These are phyloP conservation scores for Kregervanrija fluxuum DNA, from an alignment of 805 yeast species.

Conservation along the genomic window DNA sequence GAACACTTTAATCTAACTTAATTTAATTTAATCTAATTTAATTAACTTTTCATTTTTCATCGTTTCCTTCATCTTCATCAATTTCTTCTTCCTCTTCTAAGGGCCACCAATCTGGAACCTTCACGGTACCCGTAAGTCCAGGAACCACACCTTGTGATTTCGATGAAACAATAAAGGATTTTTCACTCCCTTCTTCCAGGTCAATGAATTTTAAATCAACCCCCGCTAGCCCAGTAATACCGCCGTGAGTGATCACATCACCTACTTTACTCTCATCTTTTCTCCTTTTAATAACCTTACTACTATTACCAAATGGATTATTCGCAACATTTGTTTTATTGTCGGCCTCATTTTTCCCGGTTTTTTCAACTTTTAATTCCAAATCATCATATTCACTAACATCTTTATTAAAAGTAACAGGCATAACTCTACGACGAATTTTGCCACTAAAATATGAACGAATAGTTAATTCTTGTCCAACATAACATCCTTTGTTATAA, in stretches of 20 bases:
- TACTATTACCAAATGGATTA: slow-evolving; percentile 8
- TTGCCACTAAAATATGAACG: slow-evolving; percentile 79
- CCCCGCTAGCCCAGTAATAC: slow-evolving; percentile 60
- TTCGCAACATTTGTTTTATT: slow-evolving; percentile 4
- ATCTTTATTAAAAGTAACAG: slow-evolving; percentile 38
- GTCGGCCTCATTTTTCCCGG: background rate
- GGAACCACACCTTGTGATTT: slow-evolving; percentile 3
- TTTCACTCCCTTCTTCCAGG: too few relatives aligned
- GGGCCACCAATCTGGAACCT: slow-evolving; percentile 76
- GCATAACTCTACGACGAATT: slow-evolving; percentile 76
- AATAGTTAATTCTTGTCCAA: slow-evolving; percentile 93
- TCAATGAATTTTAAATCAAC: slow-evolving; percentile 25
- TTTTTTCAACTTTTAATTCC: slow-evolving; percentile 9
- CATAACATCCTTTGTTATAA: slow-evolving; percentile 89
- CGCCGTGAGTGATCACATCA: slow-evolving; percentile 45
- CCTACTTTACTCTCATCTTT: slow-evolving; percentile 45
- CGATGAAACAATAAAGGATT: slow-evolving; percentile 16
- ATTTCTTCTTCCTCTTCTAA: slow-evolving; percentile 21
- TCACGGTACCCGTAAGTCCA: slow-evolving; percentile 33
- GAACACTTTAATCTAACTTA: too few relatives aligned
- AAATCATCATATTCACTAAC: slow-evolving; percentile 10
- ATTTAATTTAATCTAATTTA: too few relatives aligned
- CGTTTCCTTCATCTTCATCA: background rate
- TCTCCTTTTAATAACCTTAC: slow-evolving; percentile 7
- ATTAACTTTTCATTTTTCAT: too few relatives aligned